Conservation (phyloP, 2,329 filamentous ascomycete genomes). For the Fusarium ambrosium region DNA sequence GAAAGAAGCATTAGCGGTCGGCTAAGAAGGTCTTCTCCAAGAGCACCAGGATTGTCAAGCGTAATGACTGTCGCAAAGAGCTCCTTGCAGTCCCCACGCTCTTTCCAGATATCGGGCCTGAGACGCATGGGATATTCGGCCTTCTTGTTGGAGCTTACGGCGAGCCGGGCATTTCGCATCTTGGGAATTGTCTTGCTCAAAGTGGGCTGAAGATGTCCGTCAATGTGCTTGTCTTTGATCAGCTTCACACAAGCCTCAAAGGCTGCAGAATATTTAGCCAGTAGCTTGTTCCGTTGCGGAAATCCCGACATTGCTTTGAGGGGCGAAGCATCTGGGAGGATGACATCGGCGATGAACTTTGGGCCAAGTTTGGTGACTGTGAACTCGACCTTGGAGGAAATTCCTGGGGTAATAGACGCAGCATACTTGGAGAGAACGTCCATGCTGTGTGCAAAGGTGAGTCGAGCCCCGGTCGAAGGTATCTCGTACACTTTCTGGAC, state of each 20-base stretch:
- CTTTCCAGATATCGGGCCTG: slow-evolving; percentile 82
- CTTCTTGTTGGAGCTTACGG: slow-evolving; percentile 83
- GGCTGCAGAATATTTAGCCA: slow-evolving; percentile 90
- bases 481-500: slow-evolving; percentile 70
- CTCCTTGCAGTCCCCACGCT: slow-evolving; percentile 52
- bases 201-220: slow-evolving; percentile 80
- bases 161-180: slow-evolving; percentile 89
- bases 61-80: slow-evolving; percentile 75
- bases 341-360: slow-evolving; percentile 81
- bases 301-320: slow-evolving; percentile 75
- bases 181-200: slow-evolving; percentile 79
- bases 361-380: slow-evolving; percentile 68
- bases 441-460: slow-evolving; percentile 83
- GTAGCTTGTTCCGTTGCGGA: slow-evolving; percentile 75
- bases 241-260: slow-evolving; percentile 85
- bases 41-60: slow-evolving; percentile 66
- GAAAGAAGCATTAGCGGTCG: slow-evolving; percentile 80
- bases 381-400: slow-evolving; percentile 67
- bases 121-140: slow-evolving; percentile 81
- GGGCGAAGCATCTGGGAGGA: slow-evolving; percentile 81
- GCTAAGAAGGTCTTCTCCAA: slow-evolving; percentile 66
- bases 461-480: slow-evolving; percentile 76
- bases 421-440: slow-evolving; percentile 80
- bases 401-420: slow-evolving; percentile 65
- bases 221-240: slow-evolving; percentile 74